These are phyloP conservation scores for Entophlyctis luteolus DNA, from an alignment of 192 early-diverging fungal genomes.

Conservation along the genomic window DNA sequence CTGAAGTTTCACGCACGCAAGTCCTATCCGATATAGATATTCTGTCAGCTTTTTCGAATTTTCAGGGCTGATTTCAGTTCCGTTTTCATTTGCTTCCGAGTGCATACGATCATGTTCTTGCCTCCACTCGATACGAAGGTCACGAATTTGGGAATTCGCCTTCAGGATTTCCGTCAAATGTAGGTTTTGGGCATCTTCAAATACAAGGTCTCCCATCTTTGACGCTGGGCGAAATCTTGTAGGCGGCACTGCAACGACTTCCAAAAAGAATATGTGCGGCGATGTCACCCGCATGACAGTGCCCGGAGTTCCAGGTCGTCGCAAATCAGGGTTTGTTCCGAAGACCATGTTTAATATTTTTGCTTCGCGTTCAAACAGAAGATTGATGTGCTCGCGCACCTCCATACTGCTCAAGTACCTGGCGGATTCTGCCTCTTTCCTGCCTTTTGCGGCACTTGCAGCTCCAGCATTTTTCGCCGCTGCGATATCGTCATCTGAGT, in stretches of 20 bases:
- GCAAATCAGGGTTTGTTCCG: constrained; percentile 41
- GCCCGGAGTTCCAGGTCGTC: constrained; percentile 24
- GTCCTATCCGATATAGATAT: constrained; percentile 42
- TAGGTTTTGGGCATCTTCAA: constrained; percentile 95
- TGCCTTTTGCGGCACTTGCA: background rate
- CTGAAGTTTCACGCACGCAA: constrained; percentile 79
- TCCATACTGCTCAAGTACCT: constrained; percentile 67
- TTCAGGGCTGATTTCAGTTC: background rate
- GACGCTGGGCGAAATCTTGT: constrained; percentile 90
- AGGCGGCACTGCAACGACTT: constrained; percentile 85
- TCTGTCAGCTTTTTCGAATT: constrained; percentile 6
- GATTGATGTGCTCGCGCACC: constrained; percentile 70
- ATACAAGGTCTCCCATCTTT: constrained; percentile 80
- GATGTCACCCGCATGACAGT: constrained; percentile 33
- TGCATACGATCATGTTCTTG: constrained; percentile 6
- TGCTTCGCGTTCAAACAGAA: constrained; percentile 75
- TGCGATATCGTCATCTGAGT: constrained; percentile 25
- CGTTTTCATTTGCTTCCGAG: background rate
- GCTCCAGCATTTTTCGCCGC: constrained; percentile 13
- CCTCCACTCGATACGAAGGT: constrained; percentile 21
- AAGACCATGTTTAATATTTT: constrained; percentile 76
- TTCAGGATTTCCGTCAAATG: constrained; percentile 80
- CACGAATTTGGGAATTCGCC: constrained; percentile 59
- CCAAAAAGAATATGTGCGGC: constrained; percentile 90
- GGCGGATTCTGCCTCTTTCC: constrained; percentile 20